Evolutionary conservation across 75 land plant species (phyloP).

Genomic region (Pinus tabuliformis): DNA sequence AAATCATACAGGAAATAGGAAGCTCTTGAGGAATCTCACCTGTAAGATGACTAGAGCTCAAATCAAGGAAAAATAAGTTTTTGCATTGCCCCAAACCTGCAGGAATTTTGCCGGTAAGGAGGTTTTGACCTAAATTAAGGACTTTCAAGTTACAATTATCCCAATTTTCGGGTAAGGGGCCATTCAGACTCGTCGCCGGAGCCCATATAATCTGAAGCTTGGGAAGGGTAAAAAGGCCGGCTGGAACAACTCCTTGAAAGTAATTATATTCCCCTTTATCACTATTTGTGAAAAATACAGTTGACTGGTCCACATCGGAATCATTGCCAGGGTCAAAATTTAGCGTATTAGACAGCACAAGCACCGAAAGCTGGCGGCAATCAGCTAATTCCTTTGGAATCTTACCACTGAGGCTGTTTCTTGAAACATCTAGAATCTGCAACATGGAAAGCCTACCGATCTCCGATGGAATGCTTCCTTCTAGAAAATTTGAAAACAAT

Average conservation of each 20-base stretch:
- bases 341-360: slow-evolving; percentile 21
- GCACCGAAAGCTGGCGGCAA: slow-evolving; percentile 34
- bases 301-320: slow-evolving; percentile 7
- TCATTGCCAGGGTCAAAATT: slow-evolving; percentile 5
- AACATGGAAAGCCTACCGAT: slow-evolving; percentile 47
- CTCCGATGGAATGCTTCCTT: slow-evolving; percentile 53
- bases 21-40: slow-evolving; percentile 34
- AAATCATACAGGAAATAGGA: slow-evolving; percentile 37
- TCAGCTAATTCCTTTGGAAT: slow-evolving; percentile 34
- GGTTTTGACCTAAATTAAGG: slow-evolving; percentile 52
- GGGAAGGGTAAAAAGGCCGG: slow-evolving; percentile 29
- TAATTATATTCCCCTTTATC: slow-evolving; percentile 32
- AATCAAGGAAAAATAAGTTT: slow-evolving; percentile 27
- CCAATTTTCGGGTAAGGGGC: slow-evolving; percentile 38
- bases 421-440: slow-evolving; percentile 58
- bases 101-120: slow-evolving; percentile 37
- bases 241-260: slow-evolving; percentile 35
- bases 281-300: slow-evolving; percentile 9
- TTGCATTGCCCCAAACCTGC: slow-evolving; percentile 23
- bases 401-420: slow-evolving; percentile 57
- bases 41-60: slow-evolving; percentile 29
- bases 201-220: slow-evolving; percentile 40
- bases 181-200: slow-evolving; percentile 30
- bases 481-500: slow-evolving; percentile 46
- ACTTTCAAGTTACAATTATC: slow-evolving; percentile 37